Base-by-base conservation (phyloP, 2,329 filamentous ascomycete genomes). In the Akanthomyces muscarius region DNA sequence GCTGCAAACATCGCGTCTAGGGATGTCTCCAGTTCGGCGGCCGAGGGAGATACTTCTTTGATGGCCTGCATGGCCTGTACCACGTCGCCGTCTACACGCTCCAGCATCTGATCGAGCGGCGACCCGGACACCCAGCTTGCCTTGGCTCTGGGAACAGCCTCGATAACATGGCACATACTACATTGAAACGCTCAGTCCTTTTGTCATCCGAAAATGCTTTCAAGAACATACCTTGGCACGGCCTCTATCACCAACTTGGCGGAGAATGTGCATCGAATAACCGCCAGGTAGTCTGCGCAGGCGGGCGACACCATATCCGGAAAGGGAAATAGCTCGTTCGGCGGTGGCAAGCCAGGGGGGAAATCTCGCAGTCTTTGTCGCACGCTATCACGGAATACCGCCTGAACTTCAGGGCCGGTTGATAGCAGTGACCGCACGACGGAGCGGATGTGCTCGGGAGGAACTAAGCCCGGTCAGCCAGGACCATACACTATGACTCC, bases 21-120 rank as follows among this genome's bases (percentile, higher is more conserved):
- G 1, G 50, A 38, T 2, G 38, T 41, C 30, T 70, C 54, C 1
- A 76, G 68, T 0, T 66, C 61, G 2, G 52, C 66, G 1, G 65
- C 52, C 2, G 67, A 58, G 3, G 70, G 68, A 3, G 64, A 66
- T 2, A 67, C 67, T 52, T 77, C 75, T 52, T 76, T 77, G 21
- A 76, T 66, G 1, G 75, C 73, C 53, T 77, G 73, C 21, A 75
- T 67, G 8, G 74, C 72, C 60, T 77, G 75, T 4, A 77, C 72
- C 36, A 76, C 69, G 55, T 77, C 75, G 30, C 74, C 74, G 48
- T 69, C 69, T 36, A 75, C 71, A 2, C 55, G 63, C 10, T 68
- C 69, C 5, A 76, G 64, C 23, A 56, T 52, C 45, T 62, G n/a
- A 4, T 52, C 50, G 7, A 65, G 53, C 10, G 56, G 41, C 41